Percentiles rank a stretch among this genome's conserved stretches.
Evolutionary conservation across 148 eudicot genomes (phyloP).

Genomic region (Simmondsia chinensis): DNA sequence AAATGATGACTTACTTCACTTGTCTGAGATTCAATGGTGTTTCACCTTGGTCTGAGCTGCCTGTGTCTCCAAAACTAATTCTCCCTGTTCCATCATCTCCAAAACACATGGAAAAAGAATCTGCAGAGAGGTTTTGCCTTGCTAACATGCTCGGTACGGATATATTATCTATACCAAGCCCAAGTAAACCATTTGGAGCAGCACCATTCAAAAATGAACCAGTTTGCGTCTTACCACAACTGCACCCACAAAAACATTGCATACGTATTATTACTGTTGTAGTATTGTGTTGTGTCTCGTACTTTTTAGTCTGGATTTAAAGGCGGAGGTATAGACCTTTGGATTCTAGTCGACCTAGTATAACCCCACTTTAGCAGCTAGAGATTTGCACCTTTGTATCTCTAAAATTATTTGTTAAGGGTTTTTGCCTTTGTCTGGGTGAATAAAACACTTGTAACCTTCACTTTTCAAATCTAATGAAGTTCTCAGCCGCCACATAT

Average conservation of each 20-base stretch:
- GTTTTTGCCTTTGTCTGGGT: no score
- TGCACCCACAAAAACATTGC: slow-evolving; percentile 19
- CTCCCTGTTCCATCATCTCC: slow-evolving; percentile 51
- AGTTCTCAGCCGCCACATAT: no score
- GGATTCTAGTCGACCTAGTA: no score
- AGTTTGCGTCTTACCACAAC: slow-evolving; percentile 76
- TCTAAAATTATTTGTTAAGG: no score
- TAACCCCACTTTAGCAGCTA: no score
- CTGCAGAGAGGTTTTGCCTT: slow-evolving; percentile 39
- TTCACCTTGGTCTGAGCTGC: slow-evolving; percentile 57
- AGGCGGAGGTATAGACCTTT: no score
- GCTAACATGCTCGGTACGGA: slow-evolving; percentile 88
- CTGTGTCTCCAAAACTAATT: slow-evolving; percentile 81
- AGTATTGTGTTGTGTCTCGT: no score
- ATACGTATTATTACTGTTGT: no score
- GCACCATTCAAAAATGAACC: slow-evolving; percentile 78
- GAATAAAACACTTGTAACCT: no score
- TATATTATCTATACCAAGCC: slow-evolving; percentile 59
- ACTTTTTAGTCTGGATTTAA: no score
- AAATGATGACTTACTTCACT: slow-evolving; percentile 33
- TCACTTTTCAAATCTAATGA: no score
- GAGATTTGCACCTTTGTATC: no score
- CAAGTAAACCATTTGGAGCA: slow-evolving; percentile 89
- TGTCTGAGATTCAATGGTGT: slow-evolving; percentile 45
- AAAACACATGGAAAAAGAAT: slow-evolving; percentile 98